Base-by-base conservation (phyloP, 192 early-diverging fungal genomes). In the Rhizophagus clarus region DNA sequence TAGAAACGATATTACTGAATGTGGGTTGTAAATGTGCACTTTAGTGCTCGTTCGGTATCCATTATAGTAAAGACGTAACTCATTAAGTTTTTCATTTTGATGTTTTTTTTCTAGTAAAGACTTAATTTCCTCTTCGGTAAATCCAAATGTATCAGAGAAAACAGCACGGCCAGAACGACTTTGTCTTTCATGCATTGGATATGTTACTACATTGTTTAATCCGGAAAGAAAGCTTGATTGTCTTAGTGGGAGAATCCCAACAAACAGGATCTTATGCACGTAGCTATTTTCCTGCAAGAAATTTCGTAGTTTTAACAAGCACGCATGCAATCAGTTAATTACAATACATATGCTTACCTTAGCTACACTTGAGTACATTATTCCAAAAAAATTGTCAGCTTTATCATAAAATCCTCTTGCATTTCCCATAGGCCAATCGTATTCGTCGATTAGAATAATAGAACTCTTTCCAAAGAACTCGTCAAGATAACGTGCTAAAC, bases 391-490 rank as follows among this genome's bases (percentile, higher is more conserved):
- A 26, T 0, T 0, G 8, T 51, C 1, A 56, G 68, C 78, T 49
- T 26, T 7, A 10, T 64, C n/a, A 40, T 64, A 79, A 69, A 70
- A 71, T 17, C 8, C 29, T 64, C 40, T 12, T 60, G 78, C 51
- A 29, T 75, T 22, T 68, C 60, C 68, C 78, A 67, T 71, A 3
- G 78, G 66, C 78, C 42, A 71, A 26, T 79, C 78, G 42, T 72
- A 79, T 68, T 79, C 78, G 4, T 79, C 78, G 31, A 79, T 47
- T 2, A 79, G 78, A 47, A 79, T 26, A 69, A 79, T 72, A 28
- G 26, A n/a, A 45, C 24, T n/a, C 28, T 51, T 63, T 2, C 12
- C 37, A 63, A 56, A 71, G 42, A 31, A 79, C 4, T 32, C 20
- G 1, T 68, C 10, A 56, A 79, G 69, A 68, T 56, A 9, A 29